phyloP scores from a whole-genome alignment of 345 rosid species.

The Eucalyptus tenuipes region DNA sequence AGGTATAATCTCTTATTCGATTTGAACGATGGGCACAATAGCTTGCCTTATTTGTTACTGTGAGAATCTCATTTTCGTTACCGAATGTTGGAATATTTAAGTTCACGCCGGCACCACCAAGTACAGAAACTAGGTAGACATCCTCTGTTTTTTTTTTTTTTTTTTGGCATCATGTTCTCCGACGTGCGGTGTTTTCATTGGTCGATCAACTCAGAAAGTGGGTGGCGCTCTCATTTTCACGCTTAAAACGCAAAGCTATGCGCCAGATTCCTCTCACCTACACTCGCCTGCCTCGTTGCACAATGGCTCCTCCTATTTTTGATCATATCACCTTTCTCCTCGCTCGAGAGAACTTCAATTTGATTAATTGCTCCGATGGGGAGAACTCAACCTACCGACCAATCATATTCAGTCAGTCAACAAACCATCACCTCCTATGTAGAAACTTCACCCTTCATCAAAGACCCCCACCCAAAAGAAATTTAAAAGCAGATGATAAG shows the following conservation, averaged over 20 bases:
- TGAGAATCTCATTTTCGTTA: background rate
- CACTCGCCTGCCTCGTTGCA: background rate
- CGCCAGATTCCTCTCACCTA: background rate
- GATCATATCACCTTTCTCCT: background rate
- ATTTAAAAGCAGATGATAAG: constrained; percentile 1
- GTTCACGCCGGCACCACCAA: background rate
- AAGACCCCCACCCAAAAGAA: background rate
- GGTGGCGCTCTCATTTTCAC: background rate
- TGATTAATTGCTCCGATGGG: background rate
- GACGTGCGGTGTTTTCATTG: background rate
- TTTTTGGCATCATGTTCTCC: background rate
- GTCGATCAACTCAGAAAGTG: background rate
- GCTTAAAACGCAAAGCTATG: background rate
- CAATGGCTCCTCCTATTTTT: background rate
- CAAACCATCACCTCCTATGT: background rate
- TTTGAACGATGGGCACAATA: background rate
- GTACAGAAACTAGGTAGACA: background rate
- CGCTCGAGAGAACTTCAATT: background rate
- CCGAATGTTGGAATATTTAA: background rate
- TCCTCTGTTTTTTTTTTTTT: no score
- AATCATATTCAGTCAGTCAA: background rate
- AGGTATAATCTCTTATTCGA: background rate
- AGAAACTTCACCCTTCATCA: background rate
- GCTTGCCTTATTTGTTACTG: background rate
- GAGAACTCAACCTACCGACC: background rate